Evolutionary conservation across 1,284 basidiomycete species (phyloP), one percentile per base, ranked within the genome.

Genomic region (Microbotryomycetes sp.): DNA sequence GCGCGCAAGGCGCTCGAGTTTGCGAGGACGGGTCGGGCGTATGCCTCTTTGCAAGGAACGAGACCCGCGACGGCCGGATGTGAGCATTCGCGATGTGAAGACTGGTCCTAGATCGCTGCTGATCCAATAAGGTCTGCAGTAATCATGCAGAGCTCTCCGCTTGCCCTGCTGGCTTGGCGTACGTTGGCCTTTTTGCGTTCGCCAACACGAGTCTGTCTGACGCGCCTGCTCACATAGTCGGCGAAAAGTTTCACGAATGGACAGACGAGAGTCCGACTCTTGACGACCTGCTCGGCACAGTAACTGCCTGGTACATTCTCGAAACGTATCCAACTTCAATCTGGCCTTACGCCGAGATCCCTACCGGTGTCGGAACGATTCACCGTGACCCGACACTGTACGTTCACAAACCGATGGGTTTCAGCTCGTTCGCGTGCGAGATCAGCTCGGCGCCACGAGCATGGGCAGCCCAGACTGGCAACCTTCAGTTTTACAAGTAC

Each of bases 291-390:
- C 71, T 77, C 49, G 71, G 73, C 16, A 74, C 73, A 48, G 64
- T 75, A 26, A 73, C 75, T 6, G 65, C 78, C 28, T 79, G 77
- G 72, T 79, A 75, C 72, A 66, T 74, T 24, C 76, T 77, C 49
- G 49, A 23, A 26, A 75, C 75, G 3, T 76, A 74, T 63, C 71
- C 77, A 0, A 73, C 75, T 1, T 76, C 76, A 6, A 70, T 79
- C 57, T 79, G 76, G 59, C 72, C 76, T 18, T 79, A 79, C 61
- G 72, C 77, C 7, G 73, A 75, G 41, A 74, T 76, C 15, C 68
- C 62, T 3, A 52, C 67, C 52, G 66, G 70, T 28, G 53, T 70
- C 54, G 59, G 71, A 56, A 41, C 60, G 45, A 29, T 62, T 41
- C 54, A 69, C 31, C 56, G 64, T 31, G 70, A 60, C 35, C 48